Percentiles rank a stretch among this genome's conserved stretches.
phyloP scores from a whole-genome alignment of 208 protist species.

The Naegleria gruberi region DNA sequence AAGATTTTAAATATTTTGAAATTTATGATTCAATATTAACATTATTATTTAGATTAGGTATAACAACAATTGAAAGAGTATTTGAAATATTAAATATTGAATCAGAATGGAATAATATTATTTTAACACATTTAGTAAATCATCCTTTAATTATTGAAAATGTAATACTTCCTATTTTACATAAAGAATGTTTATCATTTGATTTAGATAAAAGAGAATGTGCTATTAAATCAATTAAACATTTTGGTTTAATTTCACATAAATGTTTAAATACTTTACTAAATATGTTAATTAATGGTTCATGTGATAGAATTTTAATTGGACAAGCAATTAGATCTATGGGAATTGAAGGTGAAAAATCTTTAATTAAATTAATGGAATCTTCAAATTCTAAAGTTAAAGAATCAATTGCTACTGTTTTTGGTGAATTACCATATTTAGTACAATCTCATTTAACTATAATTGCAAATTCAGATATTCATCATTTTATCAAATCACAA shows the following conservation, averaged over 20 bases:
- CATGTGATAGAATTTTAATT: background rate
- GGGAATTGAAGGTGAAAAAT: slow-evolving; percentile 4
- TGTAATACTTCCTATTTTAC: background rate
- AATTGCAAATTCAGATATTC: background rate
- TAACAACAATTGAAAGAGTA: background rate
- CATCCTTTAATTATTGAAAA: background rate
- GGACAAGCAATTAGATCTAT: background rate
- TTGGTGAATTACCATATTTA: background rate
- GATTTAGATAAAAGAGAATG: background rate
- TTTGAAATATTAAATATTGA: background rate
- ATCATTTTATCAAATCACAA: background rate
- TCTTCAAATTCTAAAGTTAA: background rate
- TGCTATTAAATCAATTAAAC: background rate
- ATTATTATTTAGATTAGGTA: background rate
- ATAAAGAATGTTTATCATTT: background rate
- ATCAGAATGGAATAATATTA: slow-evolving; percentile 1
- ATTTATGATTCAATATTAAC: background rate
- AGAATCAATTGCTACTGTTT: background rate
- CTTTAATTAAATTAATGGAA: background rate
- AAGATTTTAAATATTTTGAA: background rate
- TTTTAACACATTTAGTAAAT: background rate
- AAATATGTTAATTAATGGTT: background rate
- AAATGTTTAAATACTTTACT: background rate
- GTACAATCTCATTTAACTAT: background rate
- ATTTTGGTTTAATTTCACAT: background rate